Base-by-base conservation (phyloP, 148 eudicot genomes). In the Cornus controversa region DNA sequence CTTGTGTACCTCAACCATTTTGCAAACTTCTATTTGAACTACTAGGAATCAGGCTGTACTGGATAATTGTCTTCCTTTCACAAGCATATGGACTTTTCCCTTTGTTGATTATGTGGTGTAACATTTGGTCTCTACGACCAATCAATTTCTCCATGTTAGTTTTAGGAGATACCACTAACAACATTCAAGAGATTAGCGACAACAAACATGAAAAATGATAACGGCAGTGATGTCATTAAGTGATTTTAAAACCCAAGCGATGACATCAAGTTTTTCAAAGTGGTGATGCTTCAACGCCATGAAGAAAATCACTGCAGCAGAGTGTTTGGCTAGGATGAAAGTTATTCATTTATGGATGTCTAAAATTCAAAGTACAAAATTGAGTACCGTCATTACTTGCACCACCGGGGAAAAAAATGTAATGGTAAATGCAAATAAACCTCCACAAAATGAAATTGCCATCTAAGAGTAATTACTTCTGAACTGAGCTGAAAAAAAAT, bases 241-340 rank as follows among this genome's bases (percentile, higher is more conserved):
- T 13, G 25, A 28, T 54, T 40, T 40, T 37, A 72, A 54, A 23
- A 16, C 62, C 5, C n/a, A 15, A 27, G 68, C 2, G 20, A 66
- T 11, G 36, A 31, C 15, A 31, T 29, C 45, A 29, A 31, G 36
- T 24, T 67, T 13, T 29, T 29, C 70, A 67, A 67, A 31, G 70
- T 16, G 70, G 42, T 67, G 70, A 67, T 67, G 42, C 70, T 67
- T 22, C 42, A 67, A 29, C 31, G n/a, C 10, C 70, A 67, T 67
- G 8, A 36, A 8, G 23, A 27, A 67, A 7, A 29, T 13, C 57
- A 50, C 8, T 16, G 70, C 18, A 67, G 8, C 2, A 31, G 70
- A 16, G 27, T 7, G 23, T 15, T 58, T 60, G 22, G 8, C 29
- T 34, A 14, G 42, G 14, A 16, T 50, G 57, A 15, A 50, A 50